Percentiles rank a stretch among this genome's conserved stretches.
Evolutionary conservation across 805 yeast genomes (phyloP).

Genomic region (Maudiozyma barnettii): DNA sequence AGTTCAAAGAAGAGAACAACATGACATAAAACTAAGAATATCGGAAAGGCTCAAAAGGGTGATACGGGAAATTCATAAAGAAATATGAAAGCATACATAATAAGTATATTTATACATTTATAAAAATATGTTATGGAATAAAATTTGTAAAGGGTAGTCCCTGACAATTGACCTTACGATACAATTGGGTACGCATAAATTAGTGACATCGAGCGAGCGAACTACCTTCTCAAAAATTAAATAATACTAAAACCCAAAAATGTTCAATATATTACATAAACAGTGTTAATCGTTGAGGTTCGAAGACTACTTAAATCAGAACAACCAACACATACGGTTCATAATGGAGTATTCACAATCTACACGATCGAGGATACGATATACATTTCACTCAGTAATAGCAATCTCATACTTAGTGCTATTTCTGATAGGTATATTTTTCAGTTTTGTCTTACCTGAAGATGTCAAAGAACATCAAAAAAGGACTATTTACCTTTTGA

Average conservation of each 20-base stretch:
- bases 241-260: too few relatives aligned
- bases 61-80: too few relatives aligned
- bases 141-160: too few relatives aligned
- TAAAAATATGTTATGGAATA: too few relatives aligned
- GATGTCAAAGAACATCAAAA: slow-evolving; percentile 14
- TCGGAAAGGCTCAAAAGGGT: too few relatives aligned
- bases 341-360: not conserved
- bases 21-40: slow-evolving; percentile 16
- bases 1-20: slow-evolving; percentile 52
- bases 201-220: too few relatives aligned
- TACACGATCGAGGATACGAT: not conserved
- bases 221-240: too few relatives aligned
- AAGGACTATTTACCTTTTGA: slow-evolving; percentile 14
- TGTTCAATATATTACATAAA: too few relatives aligned
- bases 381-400: not conserved
- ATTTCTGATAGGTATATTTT: slow-evolving; percentile 11
- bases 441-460: slow-evolving; percentile 12
- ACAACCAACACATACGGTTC: not conserved
- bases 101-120: too few relatives aligned
- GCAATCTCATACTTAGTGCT: slow-evolving; percentile 1
- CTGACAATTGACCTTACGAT: too few relatives aligned
- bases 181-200: too few relatives aligned
- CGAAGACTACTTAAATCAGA: not conserved
- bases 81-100: too few relatives aligned
- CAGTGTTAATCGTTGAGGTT: not conserved